Evolutionary conservation across 2,329 filamentous ascomycete genomes (phyloP), one percentile per base, ranked within the genome.

Genomic region (Xylaria sp.): DNA sequence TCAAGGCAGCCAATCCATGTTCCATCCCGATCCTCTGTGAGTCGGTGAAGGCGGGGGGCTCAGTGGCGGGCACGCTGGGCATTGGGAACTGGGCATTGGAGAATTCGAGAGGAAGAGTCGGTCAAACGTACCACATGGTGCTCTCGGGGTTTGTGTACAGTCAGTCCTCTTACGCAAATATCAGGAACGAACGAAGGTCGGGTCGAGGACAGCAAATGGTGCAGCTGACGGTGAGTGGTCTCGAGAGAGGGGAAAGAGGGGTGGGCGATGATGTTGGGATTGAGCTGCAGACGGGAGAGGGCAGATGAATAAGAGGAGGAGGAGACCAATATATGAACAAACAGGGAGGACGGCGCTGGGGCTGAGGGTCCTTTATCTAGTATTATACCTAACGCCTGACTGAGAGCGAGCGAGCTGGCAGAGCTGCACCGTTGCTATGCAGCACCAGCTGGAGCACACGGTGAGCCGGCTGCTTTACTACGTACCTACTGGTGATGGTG

Each of bases 121-220:
- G 63, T 68, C 54, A 60, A 56, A 73, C 73, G 59, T 74, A 74
- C 73, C 73, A 74, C 73, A 74, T 74, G 57, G 68, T 74, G 71
- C 55, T 62, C 58, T 64, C 29, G 62, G 40, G 55, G 5, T 35
- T 29, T 43, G 33, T 27, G 33, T 37, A 54, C 31, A 49, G 52
- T 58, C 31, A n/a, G n/a, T n/a, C 51, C 51, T 63, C 49, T 57
- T 47, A 62, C 47, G 23, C 58, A 55, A 63, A 55, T 68, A 66
- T 67, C 66, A 51, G 38, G 46, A 33, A 54, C 21, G 58, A 60
- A 63, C 47, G 38, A 61, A 55, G 41, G 52, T 29, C 56, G 37
- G 54, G 9, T 33, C 43, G 59, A 44, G 57, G 19, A 51, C 51
- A 54, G 57, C 47, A 40, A 38, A 46, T n/a, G 23, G 4, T 27